These are phyloP conservation scores for Asterophora parasitica DNA, from an alignment of 768 basidiomycete genomes.

Conservation along the genomic window DNA sequence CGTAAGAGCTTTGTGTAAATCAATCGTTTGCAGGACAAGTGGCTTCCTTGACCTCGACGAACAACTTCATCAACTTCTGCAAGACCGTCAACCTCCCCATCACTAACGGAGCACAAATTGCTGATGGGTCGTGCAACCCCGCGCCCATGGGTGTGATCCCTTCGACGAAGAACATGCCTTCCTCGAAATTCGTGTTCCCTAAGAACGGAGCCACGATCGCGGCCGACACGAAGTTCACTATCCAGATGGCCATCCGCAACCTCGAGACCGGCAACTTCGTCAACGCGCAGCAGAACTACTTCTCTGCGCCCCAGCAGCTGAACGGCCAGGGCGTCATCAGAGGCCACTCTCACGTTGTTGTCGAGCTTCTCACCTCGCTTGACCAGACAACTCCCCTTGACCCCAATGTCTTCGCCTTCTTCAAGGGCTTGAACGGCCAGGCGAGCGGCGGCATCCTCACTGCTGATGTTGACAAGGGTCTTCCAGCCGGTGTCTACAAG, in stretches of 20 bases:
- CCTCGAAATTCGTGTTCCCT: constrained; percentile 39
- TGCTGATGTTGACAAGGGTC: constrained; percentile 47
- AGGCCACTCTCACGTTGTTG: constrained; percentile 50
- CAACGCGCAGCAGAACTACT: constrained; percentile 43
- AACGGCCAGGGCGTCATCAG: constrained; percentile 41
- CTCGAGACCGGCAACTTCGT: constrained; percentile 46
- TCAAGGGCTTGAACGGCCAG: constrained; percentile 44
- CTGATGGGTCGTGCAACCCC: constrained; percentile 50
- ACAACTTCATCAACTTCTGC: constrained; percentile 60
- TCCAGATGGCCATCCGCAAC: constrained; percentile 37
- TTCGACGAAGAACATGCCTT: constrained; percentile 37
- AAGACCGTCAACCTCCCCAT: constrained; percentile 38
- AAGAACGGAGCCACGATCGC: constrained; percentile 36
- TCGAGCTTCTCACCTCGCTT: constrained; percentile 40
- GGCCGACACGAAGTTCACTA: constrained; percentile 41
- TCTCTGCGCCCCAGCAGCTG: constrained; percentile 49
- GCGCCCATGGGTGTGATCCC: constrained; percentile 50
- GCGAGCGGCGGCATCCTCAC: constrained; percentile 37
- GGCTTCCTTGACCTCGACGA: constrained; percentile 43
- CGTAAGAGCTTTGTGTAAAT: not conserved
- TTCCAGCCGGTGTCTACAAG: constrained; percentile 56
- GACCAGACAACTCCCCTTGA: constrained; percentile 38
- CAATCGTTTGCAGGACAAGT: constrained; percentile 35
- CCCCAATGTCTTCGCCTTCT: constrained; percentile 48
- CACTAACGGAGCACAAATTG: constrained; percentile 46